Evolutionary conservation across 805 yeast genomes (phyloP).

Genomic region (Citeromyces nyonsensis): DNA sequence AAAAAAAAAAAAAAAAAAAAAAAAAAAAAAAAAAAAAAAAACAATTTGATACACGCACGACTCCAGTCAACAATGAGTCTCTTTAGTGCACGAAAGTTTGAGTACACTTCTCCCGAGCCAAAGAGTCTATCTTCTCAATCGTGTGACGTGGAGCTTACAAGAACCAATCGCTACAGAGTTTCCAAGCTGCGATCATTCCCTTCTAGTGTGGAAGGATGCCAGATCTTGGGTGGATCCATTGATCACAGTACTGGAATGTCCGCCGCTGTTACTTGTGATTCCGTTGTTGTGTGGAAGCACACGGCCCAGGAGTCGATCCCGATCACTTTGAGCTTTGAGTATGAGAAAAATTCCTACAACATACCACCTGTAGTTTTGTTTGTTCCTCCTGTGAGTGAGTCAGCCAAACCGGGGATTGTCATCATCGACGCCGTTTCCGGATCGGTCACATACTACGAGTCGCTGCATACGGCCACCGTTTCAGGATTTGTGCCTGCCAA

Average conservation of each 20-base stretch:
- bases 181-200: conserved; percentile 44
- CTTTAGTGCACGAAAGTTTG: no score
- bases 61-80: no score
- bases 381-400: conserved; percentile 33
- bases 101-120: no score
- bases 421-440: conserved; percentile 49
- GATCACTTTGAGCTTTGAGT: conserved; percentile 34
- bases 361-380: conserved; percentile 32
- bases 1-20: no score
- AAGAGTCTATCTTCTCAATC: no score
- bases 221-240: conserved; percentile 10
- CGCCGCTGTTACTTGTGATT: conserved; percentile 22
- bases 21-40: no score
- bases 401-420: conserved; percentile 53
- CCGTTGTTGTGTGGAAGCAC: conserved; percentile 57
- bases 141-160: conserved; percentile 46
- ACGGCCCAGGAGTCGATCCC: conserved; percentile 47
- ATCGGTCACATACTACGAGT: conserved; percentile 50
- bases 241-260: conserved; percentile 14
- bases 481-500: conserved; percentile 31
- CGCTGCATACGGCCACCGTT: conserved; percentile 57
- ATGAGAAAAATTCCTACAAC: conserved; percentile 22
- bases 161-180: conserved; percentile 41
- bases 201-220: conserved; percentile 13
- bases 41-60: no score